Conservation (phyloP, 345 rosid species). For the Adansonia digitata region DNA sequence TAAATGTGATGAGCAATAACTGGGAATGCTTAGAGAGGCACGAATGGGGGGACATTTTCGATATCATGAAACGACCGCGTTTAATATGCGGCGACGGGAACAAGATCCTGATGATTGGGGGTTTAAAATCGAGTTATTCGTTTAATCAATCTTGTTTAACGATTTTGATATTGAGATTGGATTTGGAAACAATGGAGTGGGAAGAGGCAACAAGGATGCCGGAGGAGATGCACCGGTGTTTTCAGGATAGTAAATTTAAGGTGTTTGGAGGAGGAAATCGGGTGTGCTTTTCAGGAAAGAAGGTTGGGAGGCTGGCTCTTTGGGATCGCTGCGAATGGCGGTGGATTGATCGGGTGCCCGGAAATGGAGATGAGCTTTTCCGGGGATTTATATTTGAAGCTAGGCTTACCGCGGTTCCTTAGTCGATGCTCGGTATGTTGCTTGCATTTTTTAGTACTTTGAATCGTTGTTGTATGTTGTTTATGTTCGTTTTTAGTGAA, state of each 20-base stretch:
- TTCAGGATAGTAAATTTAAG: conserved; percentile 78
- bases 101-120: conserved; percentile 74
- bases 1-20: conserved; percentile 44
- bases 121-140: conserved; percentile 63
- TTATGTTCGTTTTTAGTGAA: neutral
- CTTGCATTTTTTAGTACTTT: neutral
- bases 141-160: conserved; percentile 77
- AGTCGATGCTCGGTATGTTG: conserved; percentile 8
- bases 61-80: conserved; percentile 77
- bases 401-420: conserved; percentile 46
- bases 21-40: conserved; percentile 75
- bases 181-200: conserved; percentile 79
- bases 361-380: conserved; percentile 54
- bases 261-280: conserved; percentile 82
- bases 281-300: conserved; percentile 78
- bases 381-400: conserved; percentile 79
- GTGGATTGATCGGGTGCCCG: conserved; percentile 77
- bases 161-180: conserved; percentile 66
- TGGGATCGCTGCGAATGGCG: conserved; percentile 73
- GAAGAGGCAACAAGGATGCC: conserved; percentile 93
- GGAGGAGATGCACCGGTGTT: conserved; percentile 59
- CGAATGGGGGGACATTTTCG: conserved; percentile 86
- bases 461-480: neutral
- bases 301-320: conserved; percentile 62
- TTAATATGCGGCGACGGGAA: conserved; percentile 54